Percentiles rank a stretch among this genome's conserved stretches.
Conservation (phyloP, 139 green algal genomes). For the Chlamydomonas incerta region DNA sequence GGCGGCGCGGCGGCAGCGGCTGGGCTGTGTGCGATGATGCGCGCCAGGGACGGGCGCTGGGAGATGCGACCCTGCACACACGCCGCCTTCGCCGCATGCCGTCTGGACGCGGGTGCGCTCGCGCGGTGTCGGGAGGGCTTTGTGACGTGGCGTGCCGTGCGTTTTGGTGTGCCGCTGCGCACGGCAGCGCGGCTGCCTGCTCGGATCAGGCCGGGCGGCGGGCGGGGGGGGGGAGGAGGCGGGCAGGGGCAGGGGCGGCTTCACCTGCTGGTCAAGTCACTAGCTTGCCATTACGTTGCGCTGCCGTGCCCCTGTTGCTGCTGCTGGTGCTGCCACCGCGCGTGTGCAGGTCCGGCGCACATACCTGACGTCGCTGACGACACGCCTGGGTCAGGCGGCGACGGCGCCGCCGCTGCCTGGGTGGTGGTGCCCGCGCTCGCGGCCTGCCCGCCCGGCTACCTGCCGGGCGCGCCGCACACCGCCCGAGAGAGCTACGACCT, state of each 20-base stretch:
- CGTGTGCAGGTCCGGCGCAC: background rate
- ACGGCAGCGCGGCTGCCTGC: no score
- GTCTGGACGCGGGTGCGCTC: background rate
- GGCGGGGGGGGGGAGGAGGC: no score
- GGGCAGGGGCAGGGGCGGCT: no score
- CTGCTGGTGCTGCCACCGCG: background rate
- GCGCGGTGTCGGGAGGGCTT: no score
- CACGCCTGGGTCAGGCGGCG: no score
- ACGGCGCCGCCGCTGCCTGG: background rate
- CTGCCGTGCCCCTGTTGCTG: no score
- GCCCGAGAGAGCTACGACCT: conserved; percentile 21
- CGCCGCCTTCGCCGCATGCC: background rate
- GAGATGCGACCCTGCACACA: background rate
- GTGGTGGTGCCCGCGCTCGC: background rate
- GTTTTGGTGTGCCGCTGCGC: no score
- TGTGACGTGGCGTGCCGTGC: no score
- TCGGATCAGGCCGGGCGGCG: no score
- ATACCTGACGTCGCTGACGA: background rate
- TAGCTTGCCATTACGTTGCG: no score
- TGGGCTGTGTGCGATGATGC: conserved; percentile 4
- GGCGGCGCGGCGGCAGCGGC: no score
- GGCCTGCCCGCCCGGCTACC: conserved; percentile 3
- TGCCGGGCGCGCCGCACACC: background rate
- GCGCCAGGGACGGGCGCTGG: conserved; percentile 17
- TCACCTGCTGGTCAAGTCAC: no score